A percentile compares a stretch with the other conserved stretches of the same genome.
phyloP scores from a whole-genome alignment of 2,329 filamentous ascomycete genomes.

The Colletotrichum kahawae region DNA sequence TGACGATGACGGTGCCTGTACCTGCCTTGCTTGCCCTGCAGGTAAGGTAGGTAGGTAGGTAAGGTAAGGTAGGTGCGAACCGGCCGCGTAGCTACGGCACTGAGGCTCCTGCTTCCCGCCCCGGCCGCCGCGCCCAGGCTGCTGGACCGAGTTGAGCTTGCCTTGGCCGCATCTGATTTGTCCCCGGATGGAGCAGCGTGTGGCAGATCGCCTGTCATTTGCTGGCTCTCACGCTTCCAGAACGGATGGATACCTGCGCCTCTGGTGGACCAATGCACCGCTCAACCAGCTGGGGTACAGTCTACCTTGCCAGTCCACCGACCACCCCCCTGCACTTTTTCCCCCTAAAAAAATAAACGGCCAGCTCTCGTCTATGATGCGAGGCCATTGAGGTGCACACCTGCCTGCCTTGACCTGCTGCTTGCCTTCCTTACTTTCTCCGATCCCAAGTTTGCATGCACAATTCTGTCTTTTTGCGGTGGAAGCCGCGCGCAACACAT shows the following conservation, averaged over 20 bases:
- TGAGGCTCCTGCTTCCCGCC: slow-evolving; percentile 1
- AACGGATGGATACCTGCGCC: not conserved
- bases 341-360: slow-evolving; percentile 8
- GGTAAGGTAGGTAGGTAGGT: not conserved
- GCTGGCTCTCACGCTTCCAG: not conserved
- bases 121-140: slow-evolving; percentile 1
- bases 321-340: not conserved
- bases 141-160: not conserved
- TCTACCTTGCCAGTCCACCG: not conserved
- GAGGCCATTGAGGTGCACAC: slow-evolving; percentile 7
- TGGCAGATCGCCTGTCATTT: slow-evolving; percentile 11
- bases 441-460: slow-evolving; percentile 1
- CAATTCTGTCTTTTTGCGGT: not conserved
- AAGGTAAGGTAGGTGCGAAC: slow-evolving; percentile 1
- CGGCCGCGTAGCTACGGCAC: slow-evolving; percentile 19
- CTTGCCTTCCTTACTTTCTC: not conserved
- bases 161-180: not conserved
- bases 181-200: slow-evolving; percentile 12
- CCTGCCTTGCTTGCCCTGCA: not conserved
- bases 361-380: slow-evolving; percentile 15
- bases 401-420: not conserved
- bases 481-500: not conserved
- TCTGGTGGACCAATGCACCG: not conserved
- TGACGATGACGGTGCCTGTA: not conserved
- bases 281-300: not conserved